Evolutionary conservation across 108 stramenopile genomes (phyloP).

Genomic region (Cyclotella atomus): DNA sequence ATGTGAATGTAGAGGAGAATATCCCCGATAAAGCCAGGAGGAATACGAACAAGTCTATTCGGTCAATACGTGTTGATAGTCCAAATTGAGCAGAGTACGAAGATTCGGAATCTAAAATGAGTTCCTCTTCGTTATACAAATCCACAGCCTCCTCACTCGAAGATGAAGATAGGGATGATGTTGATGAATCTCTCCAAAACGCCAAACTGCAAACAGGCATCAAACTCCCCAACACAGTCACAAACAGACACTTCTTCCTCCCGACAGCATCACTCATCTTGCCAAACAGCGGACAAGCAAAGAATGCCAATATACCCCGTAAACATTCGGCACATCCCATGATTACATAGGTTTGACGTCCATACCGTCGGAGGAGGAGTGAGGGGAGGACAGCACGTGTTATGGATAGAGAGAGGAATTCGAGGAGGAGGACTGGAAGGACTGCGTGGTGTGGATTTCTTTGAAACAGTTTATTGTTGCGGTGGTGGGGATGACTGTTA

Average conservation of each 20-base stretch:
- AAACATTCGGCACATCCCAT: conserved; percentile 89
- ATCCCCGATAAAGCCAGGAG: conserved; percentile 86
- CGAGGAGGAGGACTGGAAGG: conserved; percentile 92
- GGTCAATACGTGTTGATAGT: conserved; percentile 14
- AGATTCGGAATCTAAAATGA: too few relatives aligned
- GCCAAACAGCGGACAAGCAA: conserved; percentile 93
- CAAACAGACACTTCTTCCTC: conserved; percentile 79
- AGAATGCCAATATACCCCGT: conserved; percentile 91
- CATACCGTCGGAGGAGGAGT: conserved; percentile 74
- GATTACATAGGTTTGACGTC: conserved; percentile 74
- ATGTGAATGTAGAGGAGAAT: conserved; percentile 94
- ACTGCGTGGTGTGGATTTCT: conserved; percentile 70
- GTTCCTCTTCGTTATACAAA: too few relatives aligned
- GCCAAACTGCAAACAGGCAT: conserved; percentile 90
- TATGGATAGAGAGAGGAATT: conserved; percentile 89
- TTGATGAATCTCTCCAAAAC: conserved; percentile 65
- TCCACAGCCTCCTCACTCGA: too few relatives aligned
- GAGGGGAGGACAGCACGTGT: conserved; percentile 86
- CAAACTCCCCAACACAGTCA: conserved; percentile 92
- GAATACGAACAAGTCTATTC: conserved; percentile 68
- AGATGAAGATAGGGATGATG: background rate
- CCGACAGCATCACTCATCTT: conserved; percentile 87
- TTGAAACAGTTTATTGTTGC: background rate
- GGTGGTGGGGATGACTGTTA: background rate
- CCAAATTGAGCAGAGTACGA: too few relatives aligned